Evolutionary conservation across 352 stramenopile genomes (phyloP).

Genomic region (Phytophthora ohioensis): DNA sequence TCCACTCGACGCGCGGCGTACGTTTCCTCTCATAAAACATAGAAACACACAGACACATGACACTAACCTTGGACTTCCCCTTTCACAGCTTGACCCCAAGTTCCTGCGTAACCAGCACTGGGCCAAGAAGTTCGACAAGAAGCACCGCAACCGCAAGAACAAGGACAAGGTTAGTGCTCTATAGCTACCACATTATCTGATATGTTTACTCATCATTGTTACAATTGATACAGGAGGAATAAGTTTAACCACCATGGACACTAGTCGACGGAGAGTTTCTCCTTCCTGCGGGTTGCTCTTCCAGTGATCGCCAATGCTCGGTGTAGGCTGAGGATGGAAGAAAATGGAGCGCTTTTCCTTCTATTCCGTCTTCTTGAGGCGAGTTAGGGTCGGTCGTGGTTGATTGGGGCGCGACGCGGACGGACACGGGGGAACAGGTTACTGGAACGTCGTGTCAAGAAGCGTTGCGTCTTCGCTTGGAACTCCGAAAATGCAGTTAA

Average conservation of each 20-base stretch:
- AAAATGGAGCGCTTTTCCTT: slow-evolving; percentile 39
- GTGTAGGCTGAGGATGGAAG: slow-evolving; percentile 20
- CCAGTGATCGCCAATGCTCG: slow-evolving; percentile 23
- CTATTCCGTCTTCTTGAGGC: slow-evolving; percentile 26
- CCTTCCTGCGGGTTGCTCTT: slow-evolving; percentile 21
- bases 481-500: slow-evolving; percentile 43
- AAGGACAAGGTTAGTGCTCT: slow-evolving; percentile 52
- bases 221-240: slow-evolving; percentile 49
- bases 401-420: slow-evolving; percentile 28
- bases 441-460: slow-evolving; percentile 25
- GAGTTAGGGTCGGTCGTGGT: slow-evolving; percentile 38
- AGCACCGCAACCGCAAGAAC: slow-evolving; percentile 76
- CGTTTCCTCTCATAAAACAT: slow-evolving; percentile 30
- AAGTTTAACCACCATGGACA: slow-evolving; percentile 40
- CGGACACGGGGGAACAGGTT: slow-evolving; percentile 11
- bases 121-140: slow-evolving; percentile 98
- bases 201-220: neutral
- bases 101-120: slow-evolving; percentile 98
- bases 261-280: slow-evolving; percentile 34
- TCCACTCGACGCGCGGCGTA: slow-evolving; percentile 94
- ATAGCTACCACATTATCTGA: neutral
- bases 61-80: neutral
- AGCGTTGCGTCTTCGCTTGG: slow-evolving; percentile 36
- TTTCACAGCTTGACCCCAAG: slow-evolving; percentile 94
- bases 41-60: neutral